These are phyloP conservation scores for Fagus crenata DNA, from an alignment of 306 rosid genomes.

Conservation along the genomic window DNA sequence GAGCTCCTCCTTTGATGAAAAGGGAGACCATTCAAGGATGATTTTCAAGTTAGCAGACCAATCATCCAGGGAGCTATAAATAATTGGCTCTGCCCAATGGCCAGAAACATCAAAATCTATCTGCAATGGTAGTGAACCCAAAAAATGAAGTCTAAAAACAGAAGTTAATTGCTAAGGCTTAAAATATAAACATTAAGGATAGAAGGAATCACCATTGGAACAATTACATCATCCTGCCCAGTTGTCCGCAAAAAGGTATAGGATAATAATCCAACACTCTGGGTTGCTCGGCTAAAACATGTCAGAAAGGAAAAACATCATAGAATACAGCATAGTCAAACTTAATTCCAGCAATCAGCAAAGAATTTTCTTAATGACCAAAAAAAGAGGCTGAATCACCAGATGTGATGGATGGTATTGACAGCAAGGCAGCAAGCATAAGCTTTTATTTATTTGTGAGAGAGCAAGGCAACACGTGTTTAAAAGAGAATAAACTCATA, in stretches of 20 bases:
- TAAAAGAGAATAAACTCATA: neutral
- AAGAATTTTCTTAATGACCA: neutral
- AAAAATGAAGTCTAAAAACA: constrained; percentile 27
- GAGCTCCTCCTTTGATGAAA: constrained; percentile 83
- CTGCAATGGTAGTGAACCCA: constrained; percentile 46
- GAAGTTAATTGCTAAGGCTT: neutral
- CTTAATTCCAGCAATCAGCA: constrained; percentile 9
- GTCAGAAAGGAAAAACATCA: constrained; percentile 9
- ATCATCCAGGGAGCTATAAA: constrained; percentile 66
- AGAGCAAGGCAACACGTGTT: neutral
- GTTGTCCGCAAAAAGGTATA: constrained; percentile 83
- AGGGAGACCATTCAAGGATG: constrained; percentile 96
- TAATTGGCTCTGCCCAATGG: constrained; percentile 74
- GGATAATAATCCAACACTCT: constrained; percentile 88
- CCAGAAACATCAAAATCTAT: constrained; percentile 81
- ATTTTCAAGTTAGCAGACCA: constrained; percentile 76
- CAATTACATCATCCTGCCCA: constrained; percentile 88
- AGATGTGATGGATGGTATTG: neutral
- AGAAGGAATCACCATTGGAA: constrained; percentile 74
- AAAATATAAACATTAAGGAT: constrained; percentile 26
- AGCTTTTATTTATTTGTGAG: neutral
- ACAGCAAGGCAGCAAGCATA: neutral
- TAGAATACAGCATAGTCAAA: constrained; percentile 9
- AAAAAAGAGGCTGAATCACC: neutral
- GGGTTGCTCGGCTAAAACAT: constrained; percentile 65